A percentile compares a stretch with the other conserved stretches of the same genome.
Evolutionary conservation across 108 stramenopile species (phyloP).

Genomic region (Bacterosira constricta): DNA sequence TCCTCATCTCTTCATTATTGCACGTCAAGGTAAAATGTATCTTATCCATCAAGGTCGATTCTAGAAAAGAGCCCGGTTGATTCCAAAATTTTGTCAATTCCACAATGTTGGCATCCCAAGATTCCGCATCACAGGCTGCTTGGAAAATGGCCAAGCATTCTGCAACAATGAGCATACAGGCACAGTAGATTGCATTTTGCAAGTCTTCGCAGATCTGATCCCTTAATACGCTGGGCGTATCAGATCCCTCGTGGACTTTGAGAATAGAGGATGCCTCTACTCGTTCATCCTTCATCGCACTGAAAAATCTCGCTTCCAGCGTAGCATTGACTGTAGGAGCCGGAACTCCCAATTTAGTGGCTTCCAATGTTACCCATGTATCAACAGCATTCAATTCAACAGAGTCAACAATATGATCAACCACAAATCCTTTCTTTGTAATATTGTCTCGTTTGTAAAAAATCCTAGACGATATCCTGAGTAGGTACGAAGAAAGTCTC

Average conservation of each 20-base stretch:
- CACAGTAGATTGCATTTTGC: conserved; percentile 84
- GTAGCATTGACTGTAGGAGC: conserved; percentile 85
- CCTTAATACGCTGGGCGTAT: conserved; percentile 70
- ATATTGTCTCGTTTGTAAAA: conserved; percentile 78
- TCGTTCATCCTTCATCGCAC: conserved; percentile 79
- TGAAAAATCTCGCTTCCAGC: conserved; percentile 86
- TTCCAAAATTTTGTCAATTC: conserved; percentile 93
- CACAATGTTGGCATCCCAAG: conserved; percentile 85
- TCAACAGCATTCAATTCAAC: conserved; percentile 91
- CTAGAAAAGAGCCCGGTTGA: conserved; percentile 91
- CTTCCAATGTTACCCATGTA: conserved; percentile 89
- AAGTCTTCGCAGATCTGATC: conserved; percentile 85
- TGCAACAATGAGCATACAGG: conserved; percentile 92
- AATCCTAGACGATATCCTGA: conserved; percentile 86
- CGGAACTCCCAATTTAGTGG: conserved; percentile 79
- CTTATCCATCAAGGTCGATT: conserved; percentile 78
- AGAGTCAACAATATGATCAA: conserved; percentile 81
- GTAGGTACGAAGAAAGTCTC: conserved; percentile 65
- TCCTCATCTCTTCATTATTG: conserved; percentile 58
- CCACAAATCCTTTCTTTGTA: conserved; percentile 57
- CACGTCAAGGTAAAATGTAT: conserved; percentile 74
- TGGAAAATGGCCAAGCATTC: conserved; percentile 90
- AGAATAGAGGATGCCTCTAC: conserved; percentile 62
- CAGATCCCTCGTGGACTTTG: conserved; percentile 54
- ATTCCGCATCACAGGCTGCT: conserved; percentile 72